phyloP scores from a whole-genome alignment of 805 yeast species.

The Pachysolen tannophilus region DNA sequence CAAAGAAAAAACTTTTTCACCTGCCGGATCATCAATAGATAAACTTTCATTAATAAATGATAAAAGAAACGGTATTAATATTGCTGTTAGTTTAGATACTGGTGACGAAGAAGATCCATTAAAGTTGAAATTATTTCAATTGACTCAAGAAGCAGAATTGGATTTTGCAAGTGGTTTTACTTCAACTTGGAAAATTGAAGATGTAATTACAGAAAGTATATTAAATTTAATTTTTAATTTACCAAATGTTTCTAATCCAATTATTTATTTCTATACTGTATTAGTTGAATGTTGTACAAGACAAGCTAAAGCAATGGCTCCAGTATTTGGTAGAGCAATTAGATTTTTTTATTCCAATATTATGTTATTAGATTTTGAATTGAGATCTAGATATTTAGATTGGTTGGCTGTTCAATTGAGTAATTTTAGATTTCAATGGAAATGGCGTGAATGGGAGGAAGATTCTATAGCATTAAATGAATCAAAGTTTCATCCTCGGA shows the following conservation, averaged over 20 bases:
- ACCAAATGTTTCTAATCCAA: conserved; percentile 58
- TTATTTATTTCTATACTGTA: conserved; percentile 75
- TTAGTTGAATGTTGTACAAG: conserved; percentile 81
- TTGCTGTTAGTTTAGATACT: conserved; percentile 28
- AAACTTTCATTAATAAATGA: conserved; percentile 37
- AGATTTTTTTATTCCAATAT: conserved; percentile 70
- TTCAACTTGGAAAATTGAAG: conserved; percentile 89
- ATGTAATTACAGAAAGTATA: conserved; percentile 76
- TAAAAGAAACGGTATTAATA: conserved; percentile 18
- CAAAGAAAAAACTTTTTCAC: conserved; percentile 54
- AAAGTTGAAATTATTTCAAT: conserved; percentile 19
- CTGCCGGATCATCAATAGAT: conserved; percentile 73
- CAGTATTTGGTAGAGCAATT: conserved; percentile 88
- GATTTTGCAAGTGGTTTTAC: conserved; percentile 28
- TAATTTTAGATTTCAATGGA: conserved; percentile 94
- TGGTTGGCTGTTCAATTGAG: conserved; percentile 94
- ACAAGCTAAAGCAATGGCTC: conserved; percentile 81
- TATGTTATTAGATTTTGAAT: conserved; percentile 65
- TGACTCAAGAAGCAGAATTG: conserved; percentile 28
- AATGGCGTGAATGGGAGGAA: conserved; percentile 89
- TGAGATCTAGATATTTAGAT: conserved; percentile 63
- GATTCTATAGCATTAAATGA: conserved; percentile 40
- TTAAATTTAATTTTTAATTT: conserved; percentile 70
- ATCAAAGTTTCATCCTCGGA: conserved; percentile 60
- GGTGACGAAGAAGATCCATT: conserved; percentile 15